A percentile compares a stretch with the other conserved stretches of the same genome.
phyloP scores from a whole-genome alignment of 2,329 filamentous ascomycete genomes.

The Trichoderma breve region DNA sequence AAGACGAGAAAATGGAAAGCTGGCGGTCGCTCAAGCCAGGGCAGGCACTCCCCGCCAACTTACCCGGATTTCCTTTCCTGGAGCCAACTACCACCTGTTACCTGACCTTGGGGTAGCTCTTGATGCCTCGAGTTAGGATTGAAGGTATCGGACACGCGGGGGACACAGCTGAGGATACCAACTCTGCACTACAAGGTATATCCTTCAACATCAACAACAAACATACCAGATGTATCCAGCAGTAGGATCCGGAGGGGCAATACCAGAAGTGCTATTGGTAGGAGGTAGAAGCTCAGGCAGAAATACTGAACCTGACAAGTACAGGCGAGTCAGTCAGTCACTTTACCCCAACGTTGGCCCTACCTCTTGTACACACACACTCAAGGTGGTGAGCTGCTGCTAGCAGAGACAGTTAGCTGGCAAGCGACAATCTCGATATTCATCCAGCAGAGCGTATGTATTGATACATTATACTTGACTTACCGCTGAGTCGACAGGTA shows the following conservation, averaged over 20 bases:
- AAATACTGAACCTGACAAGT: neutral
- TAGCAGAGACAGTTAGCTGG: neutral
- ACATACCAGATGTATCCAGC: neutral
- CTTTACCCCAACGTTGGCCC: neutral
- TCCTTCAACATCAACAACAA: neutral
- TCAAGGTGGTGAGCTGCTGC: neutral
- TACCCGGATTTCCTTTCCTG: neutral
- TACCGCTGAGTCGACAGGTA: neutral
- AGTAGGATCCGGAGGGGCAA: neutral
- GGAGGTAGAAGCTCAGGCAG: neutral
- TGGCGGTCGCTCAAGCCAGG: slow-evolving; percentile 9
- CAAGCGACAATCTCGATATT: neutral
- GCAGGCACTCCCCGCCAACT: slow-evolving; percentile 10
- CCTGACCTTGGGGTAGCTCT: neutral
- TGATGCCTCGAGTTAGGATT: neutral
- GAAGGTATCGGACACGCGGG: neutral
- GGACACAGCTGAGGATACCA: neutral
- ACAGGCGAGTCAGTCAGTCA: neutral
- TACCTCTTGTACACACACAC: neutral
- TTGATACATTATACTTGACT: neutral
- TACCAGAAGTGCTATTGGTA: neutral
- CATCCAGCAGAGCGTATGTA: neutral
- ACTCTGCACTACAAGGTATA: neutral
- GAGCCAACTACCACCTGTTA: neutral
- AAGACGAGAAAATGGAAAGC: slow-evolving; percentile 2